Percentiles rank a stretch among this genome's conserved stretches.
These are phyloP conservation scores for Pseudopithomyces chartarum DNA, from an alignment of 2,329 filamentous ascomycete species.

Conservation along the genomic window DNA sequence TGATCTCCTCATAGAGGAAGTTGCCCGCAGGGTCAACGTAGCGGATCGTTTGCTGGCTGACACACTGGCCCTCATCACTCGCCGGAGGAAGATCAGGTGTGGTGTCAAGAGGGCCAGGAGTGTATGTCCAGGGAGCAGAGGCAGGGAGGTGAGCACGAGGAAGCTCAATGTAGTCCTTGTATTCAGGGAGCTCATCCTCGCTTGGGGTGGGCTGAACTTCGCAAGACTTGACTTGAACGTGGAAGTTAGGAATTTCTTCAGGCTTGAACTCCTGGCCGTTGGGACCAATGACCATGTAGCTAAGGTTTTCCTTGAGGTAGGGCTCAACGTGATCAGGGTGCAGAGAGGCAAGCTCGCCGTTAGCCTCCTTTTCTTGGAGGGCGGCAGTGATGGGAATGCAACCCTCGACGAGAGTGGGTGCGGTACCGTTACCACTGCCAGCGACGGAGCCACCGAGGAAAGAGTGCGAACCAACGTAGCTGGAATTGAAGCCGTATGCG, in stretches of 20 bases:
- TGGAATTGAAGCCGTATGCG: constrained; percentile 32
- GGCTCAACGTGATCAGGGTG: constrained; percentile 37
- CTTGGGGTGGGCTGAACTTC: constrained; percentile 32
- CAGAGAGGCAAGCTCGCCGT: constrained; percentile 37
- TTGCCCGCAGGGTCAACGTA: constrained; percentile 42
- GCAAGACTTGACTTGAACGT: constrained; percentile 38
- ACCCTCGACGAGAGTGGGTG: constrained; percentile 37
- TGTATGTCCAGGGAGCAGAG: constrained; percentile 36
- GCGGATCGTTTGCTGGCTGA: constrained; percentile 36
- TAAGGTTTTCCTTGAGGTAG: constrained; percentile 42
- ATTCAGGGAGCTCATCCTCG: constrained; percentile 35
- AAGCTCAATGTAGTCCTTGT: constrained; percentile 33
- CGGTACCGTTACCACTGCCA: constrained; percentile 28
- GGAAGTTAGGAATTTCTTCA: constrained; percentile 37
- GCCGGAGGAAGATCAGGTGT: constrained; percentile 8
- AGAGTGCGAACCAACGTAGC: constrained; percentile 41
- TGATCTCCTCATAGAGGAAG: constrained; percentile 31
- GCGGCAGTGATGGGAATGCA: constrained; percentile 40
- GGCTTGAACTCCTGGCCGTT: constrained; percentile 35
- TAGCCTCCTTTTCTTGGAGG: constrained; percentile 38
- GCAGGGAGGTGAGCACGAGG: constrained; percentile 35
- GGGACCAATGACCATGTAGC: constrained; percentile 41
- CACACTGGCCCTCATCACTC: constrained; percentile 38
- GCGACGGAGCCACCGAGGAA: constrained; percentile 36
- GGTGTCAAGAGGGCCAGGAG: constrained; percentile 16